phyloP scores from a whole-genome alignment of 2,329 filamentous ascomycete species.

The Colletotrichum eremochloae region DNA sequence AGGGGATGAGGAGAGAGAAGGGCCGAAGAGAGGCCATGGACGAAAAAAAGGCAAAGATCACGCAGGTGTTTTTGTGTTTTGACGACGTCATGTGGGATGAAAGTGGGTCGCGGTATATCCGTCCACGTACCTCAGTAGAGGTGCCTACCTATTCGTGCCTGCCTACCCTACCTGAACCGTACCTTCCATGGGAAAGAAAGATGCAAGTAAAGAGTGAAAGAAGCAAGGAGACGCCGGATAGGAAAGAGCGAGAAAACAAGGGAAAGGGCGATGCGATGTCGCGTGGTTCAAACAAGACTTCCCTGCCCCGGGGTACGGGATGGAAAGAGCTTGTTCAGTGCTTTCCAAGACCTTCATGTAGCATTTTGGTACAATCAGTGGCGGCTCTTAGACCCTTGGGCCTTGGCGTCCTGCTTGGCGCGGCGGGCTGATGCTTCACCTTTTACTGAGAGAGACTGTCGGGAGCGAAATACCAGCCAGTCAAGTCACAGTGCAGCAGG shows the following conservation, averaged over 20 bases:
- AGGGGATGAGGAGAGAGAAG: conserved; percentile 33
- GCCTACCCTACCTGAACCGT: neutral
- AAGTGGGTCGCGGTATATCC: neutral
- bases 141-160: too few relatives aligned
- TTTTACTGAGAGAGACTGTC: neutral
- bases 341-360: conserved; percentile 11
- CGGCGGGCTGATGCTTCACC: neutral
- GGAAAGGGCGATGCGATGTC: neutral
- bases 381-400: neutral
- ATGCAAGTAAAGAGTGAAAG: neutral
- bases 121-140: too few relatives aligned
- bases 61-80: neutral
- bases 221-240: neutral
- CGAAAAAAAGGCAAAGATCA: neutral
- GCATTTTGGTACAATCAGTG: neutral
- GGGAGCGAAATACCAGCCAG: neutral
- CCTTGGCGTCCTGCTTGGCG: neutral
- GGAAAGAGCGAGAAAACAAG: neutral
- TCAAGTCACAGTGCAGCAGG: neutral
- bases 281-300: conserved; percentile 35
- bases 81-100: conserved; percentile 28
- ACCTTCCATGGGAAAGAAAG: neutral
- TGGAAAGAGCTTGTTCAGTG: conserved; percentile 27
- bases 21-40: conserved; percentile 35
- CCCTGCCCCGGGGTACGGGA: neutral